Conservation (phyloP, 2,329 filamentous ascomycete species). For the Cryphonectria carpinicola region DNA sequence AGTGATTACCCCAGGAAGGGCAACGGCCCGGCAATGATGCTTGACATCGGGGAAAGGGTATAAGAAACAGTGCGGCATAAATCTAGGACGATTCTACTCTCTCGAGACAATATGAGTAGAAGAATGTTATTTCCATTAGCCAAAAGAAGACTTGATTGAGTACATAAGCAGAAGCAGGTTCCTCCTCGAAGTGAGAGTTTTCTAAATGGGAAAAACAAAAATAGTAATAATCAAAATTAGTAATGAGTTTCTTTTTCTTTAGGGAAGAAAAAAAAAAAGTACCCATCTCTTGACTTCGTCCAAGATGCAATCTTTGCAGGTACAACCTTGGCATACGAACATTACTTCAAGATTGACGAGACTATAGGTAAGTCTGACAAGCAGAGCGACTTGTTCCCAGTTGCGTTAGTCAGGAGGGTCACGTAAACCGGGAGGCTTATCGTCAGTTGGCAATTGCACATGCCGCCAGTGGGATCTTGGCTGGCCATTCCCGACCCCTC, state of each 20-base stretch:
- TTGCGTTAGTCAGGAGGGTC: constrained; percentile 16
- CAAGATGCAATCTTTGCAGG: background rate
- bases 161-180: no score
- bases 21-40: background rate
- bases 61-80: background rate
- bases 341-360: background rate
- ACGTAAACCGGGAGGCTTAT: constrained; percentile 14
- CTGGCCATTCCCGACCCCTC: constrained; percentile 1
- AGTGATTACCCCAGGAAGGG: no score
- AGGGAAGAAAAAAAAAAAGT: background rate
- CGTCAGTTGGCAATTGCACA: background rate
- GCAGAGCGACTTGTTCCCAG: background rate
- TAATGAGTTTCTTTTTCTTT: no score
- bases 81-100: background rate
- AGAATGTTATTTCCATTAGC: no score
- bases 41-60: background rate
- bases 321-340: background rate
- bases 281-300: background rate
- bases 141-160: no score
- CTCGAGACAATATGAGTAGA: no score
- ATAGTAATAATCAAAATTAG: no score
- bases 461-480: no score
- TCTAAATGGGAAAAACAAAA: no score
- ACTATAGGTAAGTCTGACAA: background rate
- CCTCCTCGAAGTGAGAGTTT: no score